These are phyloP conservation scores for Phytopythium montanum DNA, from an alignment of 352 stramenopile species.

Conservation along the genomic window DNA sequence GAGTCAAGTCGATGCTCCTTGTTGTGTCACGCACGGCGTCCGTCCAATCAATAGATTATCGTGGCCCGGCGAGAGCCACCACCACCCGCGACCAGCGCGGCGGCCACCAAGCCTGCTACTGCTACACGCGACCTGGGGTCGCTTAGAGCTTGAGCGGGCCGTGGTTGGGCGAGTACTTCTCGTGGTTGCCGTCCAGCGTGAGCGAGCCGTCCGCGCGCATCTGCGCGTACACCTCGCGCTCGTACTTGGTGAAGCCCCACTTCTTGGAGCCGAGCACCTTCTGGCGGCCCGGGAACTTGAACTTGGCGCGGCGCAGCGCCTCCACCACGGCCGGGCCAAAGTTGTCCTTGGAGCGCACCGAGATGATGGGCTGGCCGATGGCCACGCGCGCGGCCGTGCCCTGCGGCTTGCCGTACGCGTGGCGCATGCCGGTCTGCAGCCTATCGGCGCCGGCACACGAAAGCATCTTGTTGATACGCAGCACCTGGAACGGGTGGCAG, in stretches of 20 bases:
- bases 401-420: slow-evolving; percentile 99
- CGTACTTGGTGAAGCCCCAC: slow-evolving; percentile 99
- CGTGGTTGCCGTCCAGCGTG: slow-evolving; percentile 95
- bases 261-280: slow-evolving; percentile 99
- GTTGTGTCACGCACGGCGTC: slow-evolving; percentile 3
- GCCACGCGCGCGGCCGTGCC: slow-evolving; percentile 97
- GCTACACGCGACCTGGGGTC: not conserved
- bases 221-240: slow-evolving; percentile 96
- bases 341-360: slow-evolving; percentile 96
- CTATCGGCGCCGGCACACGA: slow-evolving; percentile 99
- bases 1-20: slow-evolving; percentile 4
- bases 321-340: slow-evolving; percentile 94
- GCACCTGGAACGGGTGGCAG: slow-evolving; percentile 98
- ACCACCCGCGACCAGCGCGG: not conserved
- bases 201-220: slow-evolving; percentile 95
- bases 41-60: slow-evolving; percentile 11
- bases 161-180: slow-evolving; percentile 95
- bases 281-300: slow-evolving; percentile 99
- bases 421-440: slow-evolving; percentile 97
- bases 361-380: slow-evolving; percentile 99
- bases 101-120: too few species aligned
- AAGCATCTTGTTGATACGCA: slow-evolving; percentile 99
- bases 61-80: slow-evolving; percentile 4
- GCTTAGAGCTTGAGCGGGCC: slow-evolving; percentile 65
- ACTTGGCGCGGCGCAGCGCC: slow-evolving; percentile 98